phyloP scores from a whole-genome alignment of 2,329 filamentous ascomycete genomes.

The Trichoderma citrinoviride region DNA sequence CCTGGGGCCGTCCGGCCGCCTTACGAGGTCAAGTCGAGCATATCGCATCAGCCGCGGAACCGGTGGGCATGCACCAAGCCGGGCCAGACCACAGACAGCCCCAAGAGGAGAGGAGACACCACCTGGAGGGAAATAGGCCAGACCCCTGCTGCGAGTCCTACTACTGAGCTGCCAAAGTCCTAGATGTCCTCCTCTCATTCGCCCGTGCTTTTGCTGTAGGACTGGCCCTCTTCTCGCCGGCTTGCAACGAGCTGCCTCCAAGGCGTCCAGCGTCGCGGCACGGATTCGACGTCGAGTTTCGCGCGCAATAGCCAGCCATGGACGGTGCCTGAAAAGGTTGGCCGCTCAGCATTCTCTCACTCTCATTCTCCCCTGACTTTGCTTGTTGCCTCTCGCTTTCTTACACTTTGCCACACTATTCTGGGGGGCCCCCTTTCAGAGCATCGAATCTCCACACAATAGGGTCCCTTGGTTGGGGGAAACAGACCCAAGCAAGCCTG shows the following conservation, averaged over 20 bases:
- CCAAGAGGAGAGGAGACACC: no score
- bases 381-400: background rate
- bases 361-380: background rate
- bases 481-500: background rate
- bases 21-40: slow-evolving; percentile 5
- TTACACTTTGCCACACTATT: slow-evolving; percentile 9
- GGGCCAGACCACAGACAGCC: background rate
- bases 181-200: slow-evolving; percentile 31
- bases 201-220: slow-evolving; percentile 25
- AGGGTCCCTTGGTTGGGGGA: background rate
- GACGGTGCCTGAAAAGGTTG: slow-evolving; percentile 21
- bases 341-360: background rate
- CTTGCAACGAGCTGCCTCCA: slow-evolving; percentile 30
- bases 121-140: background rate
- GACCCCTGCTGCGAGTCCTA: slow-evolving; percentile 29
- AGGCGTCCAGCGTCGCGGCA: slow-evolving; percentile 6
- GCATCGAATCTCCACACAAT: slow-evolving; percentile 1
- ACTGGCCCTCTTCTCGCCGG: background rate
- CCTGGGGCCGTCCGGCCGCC: background rate
- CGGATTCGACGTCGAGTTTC: no score
- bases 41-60: slow-evolving; percentile 14
- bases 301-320: slow-evolving; percentile 26
- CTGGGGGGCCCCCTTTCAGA: background rate
- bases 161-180: slow-evolving; percentile 31
- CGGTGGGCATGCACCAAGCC: slow-evolving; percentile 19